phyloP scores from a whole-genome alignment of 768 basidiomycete species.

The Leccinum subgranulosum region DNA sequence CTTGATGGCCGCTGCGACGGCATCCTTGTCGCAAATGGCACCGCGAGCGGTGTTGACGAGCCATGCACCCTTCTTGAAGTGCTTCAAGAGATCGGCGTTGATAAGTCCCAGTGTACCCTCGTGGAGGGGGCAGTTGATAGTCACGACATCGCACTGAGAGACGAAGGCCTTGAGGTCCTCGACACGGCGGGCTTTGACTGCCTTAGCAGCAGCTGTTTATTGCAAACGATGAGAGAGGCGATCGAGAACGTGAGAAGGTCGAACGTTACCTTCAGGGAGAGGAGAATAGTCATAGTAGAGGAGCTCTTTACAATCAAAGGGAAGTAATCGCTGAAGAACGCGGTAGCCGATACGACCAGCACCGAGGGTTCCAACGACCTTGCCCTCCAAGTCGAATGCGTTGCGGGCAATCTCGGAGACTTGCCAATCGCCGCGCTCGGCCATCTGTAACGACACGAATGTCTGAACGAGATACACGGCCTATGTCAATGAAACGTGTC shows the following conservation, averaged over 20 bases:
- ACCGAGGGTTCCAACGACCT: slow-evolving; percentile 90
- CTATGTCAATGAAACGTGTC: neutral
- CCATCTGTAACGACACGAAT: slow-evolving; percentile 49
- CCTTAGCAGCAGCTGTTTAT: slow-evolving; percentile 53
- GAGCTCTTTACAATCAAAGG: slow-evolving; percentile 88
- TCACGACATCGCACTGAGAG: slow-evolving; percentile 69
- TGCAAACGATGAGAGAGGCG: neutral
- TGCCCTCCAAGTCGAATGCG: slow-evolving; percentile 86
- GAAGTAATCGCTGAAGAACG: slow-evolving; percentile 72
- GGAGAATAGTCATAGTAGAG: slow-evolving; percentile 86
- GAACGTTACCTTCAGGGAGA: slow-evolving; percentile 51
- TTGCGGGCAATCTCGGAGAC: slow-evolving; percentile 80
- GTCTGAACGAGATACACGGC: neutral
- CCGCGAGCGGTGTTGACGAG: slow-evolving; percentile 93
- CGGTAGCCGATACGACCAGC: slow-evolving; percentile 83
- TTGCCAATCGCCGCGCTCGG: slow-evolving; percentile 82
- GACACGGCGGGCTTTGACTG: slow-evolving; percentile 70
- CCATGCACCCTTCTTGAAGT: slow-evolving; percentile 92
- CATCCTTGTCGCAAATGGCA: slow-evolving; percentile 85
- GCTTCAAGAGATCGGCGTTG: slow-evolving; percentile 76
- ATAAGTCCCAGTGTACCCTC: slow-evolving; percentile 79
- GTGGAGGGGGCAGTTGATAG: slow-evolving; percentile 88
- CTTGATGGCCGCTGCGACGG: slow-evolving; percentile 70
- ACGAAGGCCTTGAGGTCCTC: slow-evolving; percentile 68
- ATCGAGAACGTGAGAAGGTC: neutral